Conservation (phyloP, 768 basidiomycete genomes). For the Tephrocybe sp. region DNA sequence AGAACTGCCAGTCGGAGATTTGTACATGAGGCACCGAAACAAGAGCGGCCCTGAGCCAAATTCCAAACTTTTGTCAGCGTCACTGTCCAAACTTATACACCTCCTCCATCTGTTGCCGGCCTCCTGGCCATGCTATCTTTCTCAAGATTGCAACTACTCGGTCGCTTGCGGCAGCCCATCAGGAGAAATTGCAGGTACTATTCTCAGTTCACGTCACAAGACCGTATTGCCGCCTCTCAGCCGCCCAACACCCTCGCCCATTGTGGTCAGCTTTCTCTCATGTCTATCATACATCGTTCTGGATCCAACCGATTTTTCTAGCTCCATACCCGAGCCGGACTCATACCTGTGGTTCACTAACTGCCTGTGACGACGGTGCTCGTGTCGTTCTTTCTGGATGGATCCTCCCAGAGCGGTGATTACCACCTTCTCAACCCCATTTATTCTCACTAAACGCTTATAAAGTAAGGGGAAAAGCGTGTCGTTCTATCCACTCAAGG, state of each 20-base stretch:
- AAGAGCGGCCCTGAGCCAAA: conserved; percentile 13
- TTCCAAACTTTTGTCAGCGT: conserved; percentile 10
- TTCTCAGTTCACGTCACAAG: conserved; percentile 21
- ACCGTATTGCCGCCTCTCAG: conserved; percentile 10
- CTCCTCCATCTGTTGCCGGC: neutral
- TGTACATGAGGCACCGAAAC: conserved; percentile 18
- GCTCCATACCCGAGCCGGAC: conserved; percentile 61
- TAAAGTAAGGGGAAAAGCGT: conserved; percentile 67
- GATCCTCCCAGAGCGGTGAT: conserved; percentile 80
- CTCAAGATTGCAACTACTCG: conserved; percentile 6
- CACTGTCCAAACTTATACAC: conserved; percentile 2
- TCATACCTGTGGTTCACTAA: conserved; percentile 62
- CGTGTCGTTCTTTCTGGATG: conserved; percentile 76
- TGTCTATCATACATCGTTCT: conserved; percentile 11
- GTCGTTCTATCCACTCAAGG: conserved; percentile 86
- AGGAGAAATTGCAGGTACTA: conserved; percentile 14
- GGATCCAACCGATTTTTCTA: conserved; percentile 26
- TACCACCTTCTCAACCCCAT: conserved; percentile 29
- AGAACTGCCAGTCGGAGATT: conserved; percentile 13
- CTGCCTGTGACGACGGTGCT: conserved; percentile 46
- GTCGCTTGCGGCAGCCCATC: conserved; percentile 7
- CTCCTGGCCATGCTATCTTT: conserved; percentile 14
- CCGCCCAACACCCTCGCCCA: conserved; percentile 21
- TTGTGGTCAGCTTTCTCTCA: conserved; percentile 32
- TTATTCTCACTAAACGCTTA: conserved; percentile 27